Conservation (phyloP, 1,284 basidiomycete genomes). For the Puccinia novopanici region DNA sequence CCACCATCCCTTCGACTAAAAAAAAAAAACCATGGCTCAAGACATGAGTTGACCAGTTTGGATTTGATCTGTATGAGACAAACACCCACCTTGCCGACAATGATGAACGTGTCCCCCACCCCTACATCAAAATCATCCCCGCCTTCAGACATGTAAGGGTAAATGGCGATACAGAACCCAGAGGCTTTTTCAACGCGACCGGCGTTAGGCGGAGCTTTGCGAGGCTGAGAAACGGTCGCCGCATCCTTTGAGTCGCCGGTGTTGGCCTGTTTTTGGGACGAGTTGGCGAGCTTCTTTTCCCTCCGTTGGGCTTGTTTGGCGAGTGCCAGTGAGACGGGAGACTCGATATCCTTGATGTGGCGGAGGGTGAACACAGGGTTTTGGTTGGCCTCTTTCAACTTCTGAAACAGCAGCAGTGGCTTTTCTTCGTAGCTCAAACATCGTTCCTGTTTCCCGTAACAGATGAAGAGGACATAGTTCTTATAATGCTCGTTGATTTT, state of each 20-base stretch:
- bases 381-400: conserved; percentile 93
- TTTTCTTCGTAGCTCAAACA: conserved; percentile 98
- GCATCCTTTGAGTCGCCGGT: background rate
- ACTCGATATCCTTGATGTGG: conserved; percentile 96
- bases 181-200: conserved; percentile 54
- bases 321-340: conserved; percentile 89
- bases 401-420: conserved; percentile 92
- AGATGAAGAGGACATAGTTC: conserved; percentile 98
- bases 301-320: conserved; percentile 81
- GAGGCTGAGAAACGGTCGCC: background rate
- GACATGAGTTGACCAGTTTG: no score
- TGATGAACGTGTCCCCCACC: conserved; percentile 64
- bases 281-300: conserved; percentile 53
- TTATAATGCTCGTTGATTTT: conserved; percentile 99
- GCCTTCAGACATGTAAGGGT: conserved; percentile 58
- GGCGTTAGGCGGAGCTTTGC: conserved; percentile 1
- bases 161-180: conserved; percentile 63
- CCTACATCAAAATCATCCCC: conserved; percentile 92
- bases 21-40: no score
- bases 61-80: conserved; percentile 60
- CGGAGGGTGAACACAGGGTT: conserved; percentile 98
- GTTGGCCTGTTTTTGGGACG: background rate
- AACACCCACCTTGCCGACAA: conserved; percentile 59
- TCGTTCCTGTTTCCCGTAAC: conserved; percentile 85
- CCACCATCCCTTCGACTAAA: conserved; percentile 94